Evolutionary conservation across 2,329 filamentous ascomycete species (phyloP), one percentile per base, ranked within the genome.

Genomic region (Pseudocercospora crystallina): DNA sequence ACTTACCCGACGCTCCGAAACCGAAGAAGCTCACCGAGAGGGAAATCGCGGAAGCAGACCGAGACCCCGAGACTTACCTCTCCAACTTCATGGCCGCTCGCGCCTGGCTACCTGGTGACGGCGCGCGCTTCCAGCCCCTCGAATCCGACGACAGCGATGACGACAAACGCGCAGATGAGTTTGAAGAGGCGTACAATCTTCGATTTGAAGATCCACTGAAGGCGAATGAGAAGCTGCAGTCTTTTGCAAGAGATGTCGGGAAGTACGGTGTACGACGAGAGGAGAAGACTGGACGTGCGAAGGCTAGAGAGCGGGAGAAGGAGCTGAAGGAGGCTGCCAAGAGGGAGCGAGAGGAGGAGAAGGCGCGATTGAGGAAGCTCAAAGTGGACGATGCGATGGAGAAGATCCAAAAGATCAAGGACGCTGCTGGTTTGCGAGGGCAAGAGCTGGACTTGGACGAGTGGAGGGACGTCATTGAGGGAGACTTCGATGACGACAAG

Each of bases 51-150:
- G 80, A 82, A 51, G 90, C 94, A 33, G 88, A 96, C 64, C 87
- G 89, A 69, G 85, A 99, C 66, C 94, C 92, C 0, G 92, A 97
- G 65, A 86, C 82, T 1, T 99, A 90, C 69, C 76, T 99, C n/a
- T 92, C 89, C 47, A 96, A 96, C 70, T 99, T 96, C 73, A 83
- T 99, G 81, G 82, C 87, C n/a, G 81, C 91, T 7, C 84, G 91
- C 52, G 92, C 91, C 12, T 99, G 94, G 94, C 81, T 92, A 5
- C 83, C 87, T 0, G 80, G 81, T 8, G 82, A 81, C 45, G 78
- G 77, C 36, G 77, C 81, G 15, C 80, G 80, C 36, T 90, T 89
- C 71, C 79, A 91, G 61, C 88, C 91, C 0, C 87, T 99, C 50
- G 90, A 96, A 66, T 96, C 90, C 0, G 94, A 99, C 61, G 90